Evolutionary conservation across 495 filamentous ascomycete species (phyloP).

Genomic region (Pseudoneurospora amorphoporcata): DNA sequence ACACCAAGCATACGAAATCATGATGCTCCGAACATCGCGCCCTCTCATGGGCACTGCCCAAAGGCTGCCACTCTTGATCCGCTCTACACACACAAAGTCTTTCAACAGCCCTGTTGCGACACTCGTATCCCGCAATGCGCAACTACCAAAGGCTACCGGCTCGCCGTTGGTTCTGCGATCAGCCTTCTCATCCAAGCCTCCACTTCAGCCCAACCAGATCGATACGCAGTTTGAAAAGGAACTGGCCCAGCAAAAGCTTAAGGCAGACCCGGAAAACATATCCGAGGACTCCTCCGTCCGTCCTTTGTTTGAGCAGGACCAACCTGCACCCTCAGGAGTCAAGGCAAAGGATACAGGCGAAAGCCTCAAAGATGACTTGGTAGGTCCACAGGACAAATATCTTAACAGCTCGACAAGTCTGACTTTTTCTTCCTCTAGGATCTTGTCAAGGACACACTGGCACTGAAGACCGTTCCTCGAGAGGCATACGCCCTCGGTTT

Average conservation of each 20-base stretch:
- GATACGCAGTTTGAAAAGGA: slow-evolving; percentile 44
- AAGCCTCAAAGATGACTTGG: slow-evolving; percentile 63
- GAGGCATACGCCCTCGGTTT: slow-evolving; percentile 75
- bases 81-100: neutral
- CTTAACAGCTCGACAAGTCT: neutral
- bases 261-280: slow-evolving; percentile 47
- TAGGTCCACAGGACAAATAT: slow-evolving; percentile 32
- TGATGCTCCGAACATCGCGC: slow-evolving; percentile 14
- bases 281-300: slow-evolving; percentile 46
- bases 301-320: slow-evolving; percentile 37
- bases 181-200: slow-evolving; percentile 16
- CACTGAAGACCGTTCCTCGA: slow-evolving; percentile 61
- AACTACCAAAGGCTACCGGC: neutral
- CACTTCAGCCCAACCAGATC: slow-evolving; percentile 20
- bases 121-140: neutral
- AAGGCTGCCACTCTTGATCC: slow-evolving; percentile 3
- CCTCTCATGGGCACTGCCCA: slow-evolving; percentile 6
- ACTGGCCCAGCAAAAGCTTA: slow-evolving; percentile 38
- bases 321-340: slow-evolving; percentile 10
- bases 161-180: neutral
- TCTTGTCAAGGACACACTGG: slow-evolving; percentile 82
- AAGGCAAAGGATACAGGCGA: slow-evolving; percentile 53
- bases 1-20: neutral
- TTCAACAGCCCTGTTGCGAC: neutral
- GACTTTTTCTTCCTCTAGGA: slow-evolving; percentile 37